Evolutionary conservation across 495 filamentous ascomycete genomes (phyloP).

Genomic region (Letharia columbiana): DNA sequence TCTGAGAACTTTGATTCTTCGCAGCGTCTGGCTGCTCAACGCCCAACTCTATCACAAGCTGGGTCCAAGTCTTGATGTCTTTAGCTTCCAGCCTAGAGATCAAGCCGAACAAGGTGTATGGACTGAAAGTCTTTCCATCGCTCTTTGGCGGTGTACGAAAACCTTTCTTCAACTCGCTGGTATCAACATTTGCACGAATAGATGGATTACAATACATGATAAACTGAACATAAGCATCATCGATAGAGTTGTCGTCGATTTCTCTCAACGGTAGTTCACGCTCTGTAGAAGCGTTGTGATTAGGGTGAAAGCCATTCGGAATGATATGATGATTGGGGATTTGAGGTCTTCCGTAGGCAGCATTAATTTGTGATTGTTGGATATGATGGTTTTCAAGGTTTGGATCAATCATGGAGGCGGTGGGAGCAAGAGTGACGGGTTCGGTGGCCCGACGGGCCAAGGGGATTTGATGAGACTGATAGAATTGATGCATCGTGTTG

Average conservation of each 20-base stretch:
- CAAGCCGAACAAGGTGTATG: slow-evolving; percentile 71
- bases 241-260: slow-evolving; percentile 66
- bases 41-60: slow-evolving; percentile 79
- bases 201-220: slow-evolving; percentile 87
- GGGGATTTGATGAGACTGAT: slow-evolving; percentile 19
- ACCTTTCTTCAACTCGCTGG: slow-evolving; percentile 62
- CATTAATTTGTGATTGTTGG: slow-evolving; percentile 14
- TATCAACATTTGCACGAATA: slow-evolving; percentile 61
- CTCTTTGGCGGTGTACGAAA: slow-evolving; percentile 84
- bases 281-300: slow-evolving; percentile 22
- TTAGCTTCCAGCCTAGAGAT: slow-evolving; percentile 75
- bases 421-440: slow-evolving; percentile 23
- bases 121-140: slow-evolving; percentile 85
- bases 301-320: slow-evolving; percentile 7
- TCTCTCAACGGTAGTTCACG: slow-evolving; percentile 56
- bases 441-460: slow-evolving; percentile 20
- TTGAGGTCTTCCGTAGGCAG: slow-evolving; percentile 10
- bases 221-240: slow-evolving; percentile 80
- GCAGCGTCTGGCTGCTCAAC: slow-evolving; percentile 78
- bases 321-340: neutral
- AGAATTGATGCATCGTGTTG: slow-evolving; percentile 22
- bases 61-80: slow-evolving; percentile 94
- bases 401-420: slow-evolving; percentile 27
- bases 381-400: slow-evolving; percentile 20
- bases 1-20: slow-evolving; percentile 90